Evolutionary conservation across 2,329 filamentous ascomycete species (phyloP).

Genomic region (Rhynchosporium graminicola): DNA sequence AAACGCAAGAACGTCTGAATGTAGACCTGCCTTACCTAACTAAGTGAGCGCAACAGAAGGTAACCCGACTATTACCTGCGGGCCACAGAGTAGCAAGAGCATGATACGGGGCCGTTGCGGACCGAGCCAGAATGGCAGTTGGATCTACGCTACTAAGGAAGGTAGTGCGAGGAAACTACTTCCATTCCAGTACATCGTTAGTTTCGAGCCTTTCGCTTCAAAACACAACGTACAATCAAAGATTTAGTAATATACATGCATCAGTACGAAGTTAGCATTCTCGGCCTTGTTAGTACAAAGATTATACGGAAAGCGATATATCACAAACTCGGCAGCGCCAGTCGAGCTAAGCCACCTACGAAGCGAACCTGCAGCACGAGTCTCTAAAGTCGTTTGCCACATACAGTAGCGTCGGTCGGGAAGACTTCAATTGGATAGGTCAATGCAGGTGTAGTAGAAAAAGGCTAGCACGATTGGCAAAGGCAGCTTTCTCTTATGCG

Average conservation of each 20-base stretch:
- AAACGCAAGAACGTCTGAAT: no score
- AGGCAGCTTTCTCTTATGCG: neutral
- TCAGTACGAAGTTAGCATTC: neutral
- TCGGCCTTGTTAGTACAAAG: no score
- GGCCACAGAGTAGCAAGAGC: neutral
- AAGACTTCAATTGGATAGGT: neutral
- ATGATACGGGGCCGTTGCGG: neutral
- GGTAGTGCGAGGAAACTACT: neutral
- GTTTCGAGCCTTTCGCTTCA: no score
- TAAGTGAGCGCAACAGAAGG: neutral
- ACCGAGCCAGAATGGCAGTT: conserved; percentile 7
- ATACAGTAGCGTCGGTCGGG: conserved; percentile 2
- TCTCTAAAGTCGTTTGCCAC: neutral
- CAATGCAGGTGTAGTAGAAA: neutral
- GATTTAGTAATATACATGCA: neutral
- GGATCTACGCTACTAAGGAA: neutral
- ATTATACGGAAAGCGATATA: no score
- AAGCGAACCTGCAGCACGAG: no score
- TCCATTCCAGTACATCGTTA: neutral
- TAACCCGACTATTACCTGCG: neutral
- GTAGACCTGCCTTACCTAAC: neutral
- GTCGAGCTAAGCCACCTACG: no score
- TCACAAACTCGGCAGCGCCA: no score
- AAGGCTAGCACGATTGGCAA: neutral
- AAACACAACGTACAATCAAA: no score